Evolutionary conservation across 2,329 filamentous ascomycete species (phyloP), one percentile per base, ranked within the genome.

Genomic region (Curvularia verruculosa): DNA sequence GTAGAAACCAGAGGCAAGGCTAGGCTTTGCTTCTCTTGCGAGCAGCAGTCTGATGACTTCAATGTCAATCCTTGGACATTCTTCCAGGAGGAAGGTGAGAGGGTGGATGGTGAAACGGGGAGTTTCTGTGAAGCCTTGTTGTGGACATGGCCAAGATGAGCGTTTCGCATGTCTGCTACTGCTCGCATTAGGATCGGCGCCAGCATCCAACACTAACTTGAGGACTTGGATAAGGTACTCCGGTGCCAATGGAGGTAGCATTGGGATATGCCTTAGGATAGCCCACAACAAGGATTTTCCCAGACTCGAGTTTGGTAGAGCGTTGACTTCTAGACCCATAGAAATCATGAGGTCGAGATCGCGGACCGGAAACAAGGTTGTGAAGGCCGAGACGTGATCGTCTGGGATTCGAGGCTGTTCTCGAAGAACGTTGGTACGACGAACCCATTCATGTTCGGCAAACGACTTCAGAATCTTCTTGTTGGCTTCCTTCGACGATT

Each of bases 371-470:
- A 73, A 55, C 24, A 68, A 47, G 6, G 59, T 59, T 2, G 63
- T 51, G 10, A 73, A 65, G 8, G 57, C 34, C 3, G 60, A 54
- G 3, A 52, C 39, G 5, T 64, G 56, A 3, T 41, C 40, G 1
- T 53, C 56, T 1, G 54, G 44, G 6, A 15, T 47, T 3, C 41
- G 54, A 15, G 66, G 62, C 9, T 63, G 59, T 39, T 66, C 54
- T 23, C 66, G 67, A 12, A 73, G 34, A 23, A 54, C 51, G 6
- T 45, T 52, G 3, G 63, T 58, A 5, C 71, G 65, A 21, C 66
- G 58, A 6, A 63, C 40, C 69, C 70, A 73, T 40, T 73, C 71
- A 24, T 70, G 61, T 46, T 71, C 65, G 4, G 68, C 69, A 3
- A 73, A 54, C 5, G 65, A 54, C 31, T 65, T 69, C 19, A 66